Evolutionary conservation across 1,139 yeast genomes (phyloP), one percentile per base, ranked within the genome.

Genomic region (Yamadazyma sp.): DNA sequence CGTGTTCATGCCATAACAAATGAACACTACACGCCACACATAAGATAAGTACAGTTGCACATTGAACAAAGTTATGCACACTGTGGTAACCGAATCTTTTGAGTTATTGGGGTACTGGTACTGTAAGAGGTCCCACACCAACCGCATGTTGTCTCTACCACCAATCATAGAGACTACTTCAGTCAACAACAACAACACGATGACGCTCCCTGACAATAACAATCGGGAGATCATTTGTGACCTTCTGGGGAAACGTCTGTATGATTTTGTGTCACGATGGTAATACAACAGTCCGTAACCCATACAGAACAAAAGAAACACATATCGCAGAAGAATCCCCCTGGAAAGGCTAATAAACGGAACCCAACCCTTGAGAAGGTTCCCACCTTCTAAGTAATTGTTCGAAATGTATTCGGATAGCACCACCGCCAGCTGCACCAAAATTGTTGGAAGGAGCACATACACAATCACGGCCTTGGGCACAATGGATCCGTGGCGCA

Each of bases 221-320:
- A 36, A 39, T 3, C 41, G 34, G 6, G 65, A 61, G n/a, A 45
- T 52, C 38, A 50, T 39, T 17, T 50, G 41, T 3, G 48, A 40
- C n/a, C n/a, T n/a, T 7, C 44, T 41, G 2, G 73, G 72, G 9
- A 66, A 42, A 29, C 54, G 43, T 37, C 69, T 49, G 38, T 53
- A 64, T 32, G 60, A 56, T 37, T 50, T 52, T 14, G 67, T 54
- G 2, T 58, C 58, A 29, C 50, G 49, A 30, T 57, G 33, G 12
- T 30, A 30, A 10, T 63, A 68, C 17, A 67, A 49, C 3, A 66
- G 69, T 1, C 74, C 74, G 40, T 61, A 66, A 0, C 74, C 74
- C 72, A 66, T 66, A 30, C 69, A 46, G 43, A 68, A 65, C 24
- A 66, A 16, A 8, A 26, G 22, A 16, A 18, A 15, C 24, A 30